A percentile compares a stretch with the other conserved stretches of the same genome.
Conservation (phyloP, 805 yeast species). For the Kodamaea lidongshanica region DNA sequence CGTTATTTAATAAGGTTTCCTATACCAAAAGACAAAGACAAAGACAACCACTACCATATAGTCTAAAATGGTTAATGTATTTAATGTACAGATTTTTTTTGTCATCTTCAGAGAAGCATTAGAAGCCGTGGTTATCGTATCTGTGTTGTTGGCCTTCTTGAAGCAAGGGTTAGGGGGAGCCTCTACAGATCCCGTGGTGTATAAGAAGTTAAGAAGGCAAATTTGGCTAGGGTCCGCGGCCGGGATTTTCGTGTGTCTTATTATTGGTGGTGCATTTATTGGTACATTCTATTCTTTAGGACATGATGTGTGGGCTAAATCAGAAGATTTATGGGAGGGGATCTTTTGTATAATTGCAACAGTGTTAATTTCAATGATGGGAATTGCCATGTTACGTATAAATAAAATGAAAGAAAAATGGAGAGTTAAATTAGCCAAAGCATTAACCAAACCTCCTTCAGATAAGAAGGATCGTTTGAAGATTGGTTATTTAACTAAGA, state of each 20-base stretch:
- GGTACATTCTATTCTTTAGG: constrained; percentile 84
- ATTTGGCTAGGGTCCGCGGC: constrained; percentile 77
- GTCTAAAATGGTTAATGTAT: constrained; percentile 49
- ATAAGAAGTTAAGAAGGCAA: constrained; percentile 62
- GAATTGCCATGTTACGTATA: constrained; percentile 91
- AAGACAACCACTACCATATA: no score
- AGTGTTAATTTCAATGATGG: constrained; percentile 85
- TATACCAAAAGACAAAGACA: no score
- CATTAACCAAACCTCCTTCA: constrained; percentile 58
- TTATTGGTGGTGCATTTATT: constrained; percentile 87
- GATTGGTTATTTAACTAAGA: constrained; percentile 28
- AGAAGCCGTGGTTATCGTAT: constrained; percentile 87
- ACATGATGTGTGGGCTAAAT: constrained; percentile 74
- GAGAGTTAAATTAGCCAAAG: constrained; percentile 89
- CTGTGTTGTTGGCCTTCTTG: constrained; percentile 85
- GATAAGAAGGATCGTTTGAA: constrained; percentile 42
- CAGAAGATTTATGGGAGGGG: constrained; percentile 98
- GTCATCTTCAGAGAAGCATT: constrained; percentile 89
- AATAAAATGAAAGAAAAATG: constrained; percentile 96
- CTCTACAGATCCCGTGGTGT: constrained; percentile 43
- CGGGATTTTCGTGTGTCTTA: constrained; percentile 75
- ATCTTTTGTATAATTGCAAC: constrained; percentile 87
- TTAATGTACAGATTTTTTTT: constrained; percentile 73
- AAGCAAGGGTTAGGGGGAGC: constrained; percentile 75
- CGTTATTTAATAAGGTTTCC: no score